phyloP scores from a whole-genome alignment of 768 basidiomycete species.

The Lactarius deliciosus region DNA sequence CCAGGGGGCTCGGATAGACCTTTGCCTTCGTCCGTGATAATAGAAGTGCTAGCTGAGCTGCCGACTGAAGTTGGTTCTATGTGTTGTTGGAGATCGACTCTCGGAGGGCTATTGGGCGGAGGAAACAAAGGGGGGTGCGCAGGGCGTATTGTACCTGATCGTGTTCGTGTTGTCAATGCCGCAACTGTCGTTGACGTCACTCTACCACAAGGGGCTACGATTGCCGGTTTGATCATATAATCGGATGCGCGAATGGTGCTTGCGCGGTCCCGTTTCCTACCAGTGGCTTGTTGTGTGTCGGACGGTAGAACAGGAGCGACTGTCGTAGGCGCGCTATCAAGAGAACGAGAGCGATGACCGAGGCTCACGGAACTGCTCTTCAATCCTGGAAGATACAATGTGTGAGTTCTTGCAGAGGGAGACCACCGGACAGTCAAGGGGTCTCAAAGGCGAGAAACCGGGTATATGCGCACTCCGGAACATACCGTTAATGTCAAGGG shows the following conservation, averaged over 20 bases:
- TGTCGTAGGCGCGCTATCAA: slow-evolving; percentile 16
- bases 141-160: slow-evolving; percentile 30
- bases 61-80: slow-evolving; percentile 25
- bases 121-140: slow-evolving; percentile 19
- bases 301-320: not conserved
- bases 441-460: not conserved
- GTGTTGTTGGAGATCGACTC: slow-evolving; percentile 27
- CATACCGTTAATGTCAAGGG: slow-evolving; percentile 28
- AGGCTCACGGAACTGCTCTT: not conserved
- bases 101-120: not conserved
- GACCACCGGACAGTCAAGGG: not conserved
- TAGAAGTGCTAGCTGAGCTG: not conserved
- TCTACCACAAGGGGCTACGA: not conserved
- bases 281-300: not conserved
- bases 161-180: slow-evolving; percentile 27
- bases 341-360: slow-evolving; percentile 20
- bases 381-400: slow-evolving; percentile 1
- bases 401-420: not conserved
- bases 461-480: not conserved
- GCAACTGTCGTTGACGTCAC: not conserved
- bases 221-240: slow-evolving; percentile 13
- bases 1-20: not conserved
- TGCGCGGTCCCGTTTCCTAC: slow-evolving; percentile 26
- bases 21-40: not conserved
- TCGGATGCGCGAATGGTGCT: slow-evolving; percentile 31